These are phyloP conservation scores for Alternaria viburni DNA, from an alignment of 2,329 filamentous ascomycete genomes.

Conservation along the genomic window DNA sequence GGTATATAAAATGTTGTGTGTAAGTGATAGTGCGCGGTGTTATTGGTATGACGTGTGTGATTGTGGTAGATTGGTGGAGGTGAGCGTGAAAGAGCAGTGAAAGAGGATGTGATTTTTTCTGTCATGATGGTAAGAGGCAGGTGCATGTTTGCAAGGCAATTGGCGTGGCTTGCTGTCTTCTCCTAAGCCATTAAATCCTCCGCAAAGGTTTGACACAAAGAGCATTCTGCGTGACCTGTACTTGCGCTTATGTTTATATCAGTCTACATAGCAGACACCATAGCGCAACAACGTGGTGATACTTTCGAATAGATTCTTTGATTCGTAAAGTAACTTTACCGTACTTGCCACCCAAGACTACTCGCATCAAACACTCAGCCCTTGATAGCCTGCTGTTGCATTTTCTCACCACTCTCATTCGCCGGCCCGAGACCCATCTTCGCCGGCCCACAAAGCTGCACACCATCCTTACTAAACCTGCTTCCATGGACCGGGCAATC, in stretches of 20 bases:
- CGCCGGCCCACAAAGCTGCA: slow-evolving; percentile 51
- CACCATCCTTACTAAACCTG: slow-evolving; percentile 52
- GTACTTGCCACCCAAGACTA: background rate
- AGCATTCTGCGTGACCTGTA: background rate
- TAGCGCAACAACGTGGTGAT: background rate
- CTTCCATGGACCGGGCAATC: slow-evolving; percentile 60
- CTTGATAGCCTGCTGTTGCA: slow-evolving; percentile 25
- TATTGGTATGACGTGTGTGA: background rate
- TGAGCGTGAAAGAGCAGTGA: background rate
- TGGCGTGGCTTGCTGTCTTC: background rate
- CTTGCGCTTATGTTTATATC: background rate
- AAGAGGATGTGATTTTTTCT: background rate
- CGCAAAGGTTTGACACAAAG: background rate
- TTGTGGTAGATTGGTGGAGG: too few species aligned
- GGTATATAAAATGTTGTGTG: background rate
- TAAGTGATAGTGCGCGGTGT: background rate
- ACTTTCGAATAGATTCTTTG: background rate
- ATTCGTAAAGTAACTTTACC: background rate
- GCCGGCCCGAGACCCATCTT: slow-evolving; percentile 46
- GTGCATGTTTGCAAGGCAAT: background rate
- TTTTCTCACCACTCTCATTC: slow-evolving; percentile 33
- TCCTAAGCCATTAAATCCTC: fast-evolving
- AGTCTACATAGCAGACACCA: background rate
- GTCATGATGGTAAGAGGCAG: background rate
- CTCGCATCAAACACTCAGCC: background rate